Evolutionary conservation across 192 early-diverging fungal species (phyloP).

Genomic region (Linnemannia elongata): DNA sequence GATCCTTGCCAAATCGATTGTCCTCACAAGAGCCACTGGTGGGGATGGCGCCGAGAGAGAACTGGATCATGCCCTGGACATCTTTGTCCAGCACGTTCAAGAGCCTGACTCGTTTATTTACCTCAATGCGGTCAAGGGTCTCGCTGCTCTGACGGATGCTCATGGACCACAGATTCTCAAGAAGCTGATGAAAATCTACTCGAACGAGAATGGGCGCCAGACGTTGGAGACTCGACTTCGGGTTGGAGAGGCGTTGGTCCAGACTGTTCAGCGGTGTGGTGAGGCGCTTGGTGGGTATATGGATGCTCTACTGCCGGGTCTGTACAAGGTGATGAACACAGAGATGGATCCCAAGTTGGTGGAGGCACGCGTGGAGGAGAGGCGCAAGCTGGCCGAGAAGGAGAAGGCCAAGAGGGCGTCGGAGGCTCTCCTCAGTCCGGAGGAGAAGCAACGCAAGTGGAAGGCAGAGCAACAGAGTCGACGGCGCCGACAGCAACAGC

Average conservation of each 20-base stretch:
- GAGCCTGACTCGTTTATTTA: conserved; percentile 93
- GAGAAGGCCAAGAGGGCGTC: conserved; percentile 17
- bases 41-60: conserved; percentile 53
- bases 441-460: conserved; percentile 48
- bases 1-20: conserved; percentile 78
- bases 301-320: conserved; percentile 35
- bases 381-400: conserved; percentile 4
- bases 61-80: conserved; percentile 74
- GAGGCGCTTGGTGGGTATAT: conserved; percentile 83
- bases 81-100: conserved; percentile 84
- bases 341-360: conserved; percentile 19
- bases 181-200: conserved; percentile 79
- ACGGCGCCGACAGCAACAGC: neutral
- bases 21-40: conserved; percentile 59
- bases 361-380: conserved; percentile 31
- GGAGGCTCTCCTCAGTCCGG: conserved; percentile 35
- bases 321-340: conserved; percentile 55
- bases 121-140: conserved; percentile 91
- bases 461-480: conserved; percentile 12
- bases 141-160: conserved; percentile 85
- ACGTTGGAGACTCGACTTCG: conserved; percentile 81
- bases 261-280: conserved; percentile 88
- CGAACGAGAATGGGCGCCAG: conserved; percentile 40
- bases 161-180: conserved; percentile 79
- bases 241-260: conserved; percentile 89